Evolutionary conservation across 2,329 filamentous ascomycete species (phyloP), one percentile per base, ranked within the genome.

Genomic region (Aphanocladium album): DNA sequence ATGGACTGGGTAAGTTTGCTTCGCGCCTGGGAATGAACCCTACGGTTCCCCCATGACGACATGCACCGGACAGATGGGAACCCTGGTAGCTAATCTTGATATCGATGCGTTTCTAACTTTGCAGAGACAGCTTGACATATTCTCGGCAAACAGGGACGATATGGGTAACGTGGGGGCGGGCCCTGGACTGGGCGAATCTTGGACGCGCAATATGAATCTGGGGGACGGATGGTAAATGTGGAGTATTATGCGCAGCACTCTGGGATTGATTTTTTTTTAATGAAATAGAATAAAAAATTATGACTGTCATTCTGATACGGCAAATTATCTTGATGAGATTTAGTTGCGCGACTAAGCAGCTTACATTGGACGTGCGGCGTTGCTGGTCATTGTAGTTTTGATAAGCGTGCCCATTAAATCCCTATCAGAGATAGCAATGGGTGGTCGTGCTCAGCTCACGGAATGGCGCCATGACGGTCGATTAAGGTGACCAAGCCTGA

Each of bases 1-100:
- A 72, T 77, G 69, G 74, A 77, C 61, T 77, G 74, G 74, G 74
- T 76, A 66, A 63, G 73, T 47, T n/a, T 17, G 2, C 21, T 21
- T 21, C 17, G 43, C 27, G n/a, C 23, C 39, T 55, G 23, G n/a
- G 19, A 49, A 9, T 5, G 8, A 1, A n/a, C n/a, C n/a, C n/a
- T n/a, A n/a, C n/a, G n/a, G n/a, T n/a, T n/a, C n/a, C n/a, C 19
- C 43, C 6, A 50, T 21, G 21, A 27, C 33, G 33, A 12, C 19
- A 33, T 23, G n/a, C 16, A 37, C 5, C 16, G n/a, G n/a, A 27
- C 12, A n/a, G 11, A n/a, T 11, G 14, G n/a, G 11, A 19, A 41
- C 12, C 7, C 5, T 45, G 21, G 23, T 17, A 25, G 25, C 49
- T 51, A 52, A 51, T 45, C 14, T 50, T 51, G 9, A 6, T 6